phyloP scores from a whole-genome alignment of 139 green algal species.

The Coelastrella sp. region DNA sequence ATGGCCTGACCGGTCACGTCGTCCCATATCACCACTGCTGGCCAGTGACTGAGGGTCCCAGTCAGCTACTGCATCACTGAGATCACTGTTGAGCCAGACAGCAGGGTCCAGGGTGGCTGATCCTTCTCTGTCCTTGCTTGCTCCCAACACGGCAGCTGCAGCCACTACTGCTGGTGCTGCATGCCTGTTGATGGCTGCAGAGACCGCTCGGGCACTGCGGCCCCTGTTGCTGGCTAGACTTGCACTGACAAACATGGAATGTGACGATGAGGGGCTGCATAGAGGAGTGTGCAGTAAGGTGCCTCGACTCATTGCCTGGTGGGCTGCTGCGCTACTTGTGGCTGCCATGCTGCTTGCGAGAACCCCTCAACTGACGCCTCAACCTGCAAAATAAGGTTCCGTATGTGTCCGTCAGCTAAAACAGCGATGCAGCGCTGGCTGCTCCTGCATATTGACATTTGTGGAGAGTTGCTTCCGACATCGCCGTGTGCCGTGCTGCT shows the following conservation, averaged over 20 bases:
- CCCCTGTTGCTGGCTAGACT: not conserved
- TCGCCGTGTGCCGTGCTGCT: no score
- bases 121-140: not conserved
- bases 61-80: not conserved
- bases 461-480: no score
- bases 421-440: no score
- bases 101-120: not conserved
- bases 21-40: not conserved
- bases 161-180: not conserved
- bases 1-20: not conserved
- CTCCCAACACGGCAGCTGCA: slow-evolving; percentile 6
- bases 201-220: no score
- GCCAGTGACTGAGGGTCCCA: not conserved
- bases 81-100: slow-evolving; percentile 1
- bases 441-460: no score
- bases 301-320: not conserved
- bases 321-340: not conserved
- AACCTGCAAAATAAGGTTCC: no score
- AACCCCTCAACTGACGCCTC: not conserved
- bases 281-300: not conserved
- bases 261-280: not conserved
- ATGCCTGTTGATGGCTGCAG: not conserved
- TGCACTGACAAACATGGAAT: not conserved
- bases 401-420: no score
- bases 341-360: not conserved